A percentile compares a stretch with the other conserved stretches of the same genome.
Evolutionary conservation across 805 yeast genomes (phyloP).

Genomic region (Saccharomycopsis amapae): DNA sequence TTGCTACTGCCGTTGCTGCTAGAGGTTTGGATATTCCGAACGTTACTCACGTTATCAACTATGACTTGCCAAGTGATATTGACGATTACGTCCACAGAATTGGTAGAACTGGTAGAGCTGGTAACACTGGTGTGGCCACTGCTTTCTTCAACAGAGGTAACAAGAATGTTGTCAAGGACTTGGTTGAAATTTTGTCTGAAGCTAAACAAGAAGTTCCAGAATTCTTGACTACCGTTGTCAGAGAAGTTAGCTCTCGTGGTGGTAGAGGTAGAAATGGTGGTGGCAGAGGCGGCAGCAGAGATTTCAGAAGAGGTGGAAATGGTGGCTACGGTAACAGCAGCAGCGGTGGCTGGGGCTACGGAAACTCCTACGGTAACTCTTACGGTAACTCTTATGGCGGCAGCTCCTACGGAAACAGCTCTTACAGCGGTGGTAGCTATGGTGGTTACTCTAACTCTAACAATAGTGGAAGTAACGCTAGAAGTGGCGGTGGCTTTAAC

Average conservation of each 20-base stretch:
- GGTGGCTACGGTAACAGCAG: slow-evolving; percentile 41
- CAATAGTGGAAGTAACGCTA: slow-evolving; percentile 26
- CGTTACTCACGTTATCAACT: slow-evolving; percentile 95
- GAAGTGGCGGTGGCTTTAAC: slow-evolving; percentile 2
- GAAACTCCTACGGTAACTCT: slow-evolving; percentile 28
- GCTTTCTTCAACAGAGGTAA: slow-evolving; percentile 97
- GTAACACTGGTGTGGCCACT: slow-evolving; percentile 97
- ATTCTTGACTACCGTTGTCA: slow-evolving; percentile 71
- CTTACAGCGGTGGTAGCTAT: slow-evolving; percentile 21
- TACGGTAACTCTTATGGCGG: slow-evolving; percentile 33
- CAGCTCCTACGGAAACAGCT: slow-evolving; percentile 24
- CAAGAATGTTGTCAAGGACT: slow-evolving; percentile 79
- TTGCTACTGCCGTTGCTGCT: slow-evolving; percentile 99
- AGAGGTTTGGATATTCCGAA: slow-evolving; percentile 99
- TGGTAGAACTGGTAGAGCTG: slow-evolving; percentile 99
- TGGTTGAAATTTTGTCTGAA: slow-evolving; percentile 80
- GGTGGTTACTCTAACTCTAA: slow-evolving; percentile 23
- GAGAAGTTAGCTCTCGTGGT: slow-evolving; percentile 55
- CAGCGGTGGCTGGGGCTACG: slow-evolving; percentile 38
- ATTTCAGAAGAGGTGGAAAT: slow-evolving; percentile 41
- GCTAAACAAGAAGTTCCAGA: slow-evolving; percentile 97
- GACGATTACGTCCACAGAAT: slow-evolving; percentile 99
- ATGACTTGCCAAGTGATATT: slow-evolving; percentile 92
- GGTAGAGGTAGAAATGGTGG: slow-evolving; percentile 47
- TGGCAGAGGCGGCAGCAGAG: slow-evolving; percentile 37